Evolutionary conservation across 2,329 filamentous ascomycete species (phyloP), one percentile per base, ranked within the genome.

Genomic region (Helotiales sp.): DNA sequence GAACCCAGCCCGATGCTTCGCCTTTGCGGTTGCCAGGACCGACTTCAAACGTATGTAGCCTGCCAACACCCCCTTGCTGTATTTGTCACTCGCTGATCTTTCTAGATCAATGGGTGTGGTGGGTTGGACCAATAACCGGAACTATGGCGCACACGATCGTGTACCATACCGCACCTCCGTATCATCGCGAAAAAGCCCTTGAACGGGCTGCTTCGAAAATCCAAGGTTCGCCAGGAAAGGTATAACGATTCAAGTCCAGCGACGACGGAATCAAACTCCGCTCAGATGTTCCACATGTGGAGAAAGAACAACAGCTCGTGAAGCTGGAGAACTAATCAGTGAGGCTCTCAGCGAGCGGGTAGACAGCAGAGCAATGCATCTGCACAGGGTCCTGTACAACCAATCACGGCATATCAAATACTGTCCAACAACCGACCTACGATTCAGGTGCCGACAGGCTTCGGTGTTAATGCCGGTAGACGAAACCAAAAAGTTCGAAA

Each of bases 1-100:
- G 64, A 82, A 82, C 69, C 80, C 80, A 7, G 78, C 78, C 1
- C 74, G 80, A 50, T 82, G 80, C 69, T 79, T 85, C 67, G 82
- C 78, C 0, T 79, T 78, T 13, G 81, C 80, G 37, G 79, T 83
- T 28, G 80, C 77, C 1, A 79, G 74, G 37, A 69, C 68, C 5
- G 63, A 74, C 50, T 69, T 69, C 17, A 57, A 55, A n/a, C 32
- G 65, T 69, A 65, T 49, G 69, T 61, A 32, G 7, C 22, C 6
- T 17, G 10, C 24, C 4, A 3, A 3, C 28, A 17, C 55, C 3
- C 40, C 10, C 20, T 37, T 22, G 10, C n/a, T 3, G 30, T 8
- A n/a, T n/a, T 13, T 32, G 17, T n/a, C 2, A 52, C 11, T 34
- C 68, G 26, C 34, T 65, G 24, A 61, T 8, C 13, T 17, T 28